Evolutionary conservation across 352 stramenopile species (phyloP).

Genomic region (Phytophthora capsici): DNA sequence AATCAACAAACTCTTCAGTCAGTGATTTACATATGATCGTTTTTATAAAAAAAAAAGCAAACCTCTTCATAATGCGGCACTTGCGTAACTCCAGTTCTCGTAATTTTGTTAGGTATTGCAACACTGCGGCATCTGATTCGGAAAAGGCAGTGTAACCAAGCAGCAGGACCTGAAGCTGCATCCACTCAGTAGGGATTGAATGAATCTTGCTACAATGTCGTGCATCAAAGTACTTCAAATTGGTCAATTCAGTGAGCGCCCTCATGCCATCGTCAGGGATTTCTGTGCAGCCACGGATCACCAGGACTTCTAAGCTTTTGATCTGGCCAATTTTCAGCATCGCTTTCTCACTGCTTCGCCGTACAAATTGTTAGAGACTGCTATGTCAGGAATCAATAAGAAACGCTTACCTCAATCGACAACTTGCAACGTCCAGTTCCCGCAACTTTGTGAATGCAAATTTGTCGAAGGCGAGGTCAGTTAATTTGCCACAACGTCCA

Average conservation of each 20-base stretch:
- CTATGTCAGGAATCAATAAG: background rate
- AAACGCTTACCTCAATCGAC: conserved; percentile 46
- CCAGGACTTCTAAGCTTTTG: conserved; percentile 43
- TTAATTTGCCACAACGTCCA: conserved; percentile 62
- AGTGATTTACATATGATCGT: background rate
- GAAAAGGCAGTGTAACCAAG: conserved; percentile 67
- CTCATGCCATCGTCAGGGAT: conserved; percentile 45
- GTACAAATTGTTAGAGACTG: conserved; percentile 3
- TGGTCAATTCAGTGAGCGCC: conserved; percentile 34
- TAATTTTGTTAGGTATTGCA: conserved; percentile 58
- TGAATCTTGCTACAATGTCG: conserved; percentile 69
- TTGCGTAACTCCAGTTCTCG: conserved; percentile 71
- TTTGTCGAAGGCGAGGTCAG: conserved; percentile 49
- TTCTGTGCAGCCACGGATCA: conserved; percentile 54
- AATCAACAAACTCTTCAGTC: conserved; percentile 1
- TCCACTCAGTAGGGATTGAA: conserved; percentile 61
- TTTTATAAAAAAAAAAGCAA: conserved; percentile 3
- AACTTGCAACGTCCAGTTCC: conserved; percentile 64
- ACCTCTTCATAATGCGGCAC: conserved; percentile 79
- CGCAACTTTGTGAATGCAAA: conserved; percentile 54
- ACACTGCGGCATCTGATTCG: conserved; percentile 63
- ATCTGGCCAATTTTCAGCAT: conserved; percentile 46
- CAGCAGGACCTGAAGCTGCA: conserved; percentile 56
- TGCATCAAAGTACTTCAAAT: conserved; percentile 70
- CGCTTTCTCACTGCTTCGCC: conserved; percentile 31